These are phyloP conservation scores for Chlorella sp. DNA, from an alignment of 139 green algal genomes.

Conservation along the genomic window DNA sequence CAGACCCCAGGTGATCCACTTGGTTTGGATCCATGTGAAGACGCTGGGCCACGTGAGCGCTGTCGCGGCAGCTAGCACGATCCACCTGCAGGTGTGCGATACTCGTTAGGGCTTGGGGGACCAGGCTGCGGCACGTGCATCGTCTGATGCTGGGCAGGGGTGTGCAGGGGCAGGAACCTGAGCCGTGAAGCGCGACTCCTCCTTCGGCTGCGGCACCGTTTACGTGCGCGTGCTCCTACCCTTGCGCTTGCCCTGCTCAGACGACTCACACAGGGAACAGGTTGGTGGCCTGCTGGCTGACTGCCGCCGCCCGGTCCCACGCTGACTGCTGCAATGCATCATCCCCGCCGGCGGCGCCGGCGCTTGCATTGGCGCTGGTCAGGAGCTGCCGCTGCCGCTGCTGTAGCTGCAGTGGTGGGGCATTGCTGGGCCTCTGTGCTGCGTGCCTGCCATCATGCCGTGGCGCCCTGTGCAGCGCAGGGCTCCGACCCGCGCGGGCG, in stretches of 20 bases:
- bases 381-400: neutral
- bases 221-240: no score
- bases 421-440: neutral
- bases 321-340: neutral
- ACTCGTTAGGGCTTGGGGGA: neutral
- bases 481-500: no score
- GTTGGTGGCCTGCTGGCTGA: neutral
- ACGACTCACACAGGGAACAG: neutral
- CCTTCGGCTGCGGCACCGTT: no score
- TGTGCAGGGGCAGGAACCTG: neutral
- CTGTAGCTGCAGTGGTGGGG: neutral
- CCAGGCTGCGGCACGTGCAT: neutral
- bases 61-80: constrained; percentile 34
- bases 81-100: constrained; percentile 19
- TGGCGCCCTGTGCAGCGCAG: no score
- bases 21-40: constrained; percentile 34
- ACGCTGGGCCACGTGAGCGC: constrained; percentile 37
- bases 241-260: no score
- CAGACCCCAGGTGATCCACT: constrained; percentile 34
- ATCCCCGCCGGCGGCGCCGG: no score
- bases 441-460: no score
- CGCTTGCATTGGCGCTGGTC: neutral
- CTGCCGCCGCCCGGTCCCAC: neutral
- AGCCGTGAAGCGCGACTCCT: no score
- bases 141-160: neutral